Percentiles rank a stretch among this genome's conserved stretches.
These are phyloP conservation scores for Kodamaea hsintzibuensis DNA, from an alignment of 805 yeast species.

Conservation along the genomic window DNA sequence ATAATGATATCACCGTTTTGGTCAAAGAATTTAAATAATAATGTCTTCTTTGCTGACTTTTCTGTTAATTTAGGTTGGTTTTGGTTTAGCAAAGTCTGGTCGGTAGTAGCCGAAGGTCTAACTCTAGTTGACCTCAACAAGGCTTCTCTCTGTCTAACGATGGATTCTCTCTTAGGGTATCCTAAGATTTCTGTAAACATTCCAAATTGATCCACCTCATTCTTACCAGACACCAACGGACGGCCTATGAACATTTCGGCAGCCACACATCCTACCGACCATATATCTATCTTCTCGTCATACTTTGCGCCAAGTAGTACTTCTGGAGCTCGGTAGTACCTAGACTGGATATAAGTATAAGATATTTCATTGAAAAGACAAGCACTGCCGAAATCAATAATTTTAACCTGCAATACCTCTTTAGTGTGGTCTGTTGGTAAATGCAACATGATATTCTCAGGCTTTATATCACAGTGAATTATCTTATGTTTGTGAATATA, in stretches of 20 bases:
- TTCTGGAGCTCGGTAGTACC: constrained; percentile 82
- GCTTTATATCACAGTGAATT: constrained; percentile 85
- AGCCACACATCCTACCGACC: constrained; percentile 50
- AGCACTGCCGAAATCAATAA: constrained; percentile 82
- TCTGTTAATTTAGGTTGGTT: constrained; percentile 25
- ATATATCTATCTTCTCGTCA: constrained; percentile 48
- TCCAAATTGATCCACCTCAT: constrained; percentile 50
- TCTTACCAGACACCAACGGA: constrained; percentile 49
- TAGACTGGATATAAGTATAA: constrained; percentile 56
- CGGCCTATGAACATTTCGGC: constrained; percentile 38
- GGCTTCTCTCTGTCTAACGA: constrained; percentile 40
- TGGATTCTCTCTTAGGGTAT: constrained; percentile 42
- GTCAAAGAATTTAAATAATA: constrained; percentile 40
- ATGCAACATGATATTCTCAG: constrained; percentile 72
- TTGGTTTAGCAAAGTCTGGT: constrained; percentile 1
- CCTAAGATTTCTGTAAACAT: constrained; percentile 47
- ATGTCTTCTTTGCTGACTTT: constrained; percentile 32
- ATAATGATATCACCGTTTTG: constrained; percentile 39
- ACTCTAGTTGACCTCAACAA: constrained; percentile 25
- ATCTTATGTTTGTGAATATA: constrained; percentile 57
- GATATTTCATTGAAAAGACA: constrained; percentile 45
- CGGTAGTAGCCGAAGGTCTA: constrained; percentile 1
- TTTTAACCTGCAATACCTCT: constrained; percentile 51
- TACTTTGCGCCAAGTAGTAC: constrained; percentile 68
- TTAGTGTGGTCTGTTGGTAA: constrained; percentile 23